These are phyloP conservation scores for Penicillium parvum DNA, from an alignment of 495 filamentous ascomycete species.

Conservation along the genomic window DNA sequence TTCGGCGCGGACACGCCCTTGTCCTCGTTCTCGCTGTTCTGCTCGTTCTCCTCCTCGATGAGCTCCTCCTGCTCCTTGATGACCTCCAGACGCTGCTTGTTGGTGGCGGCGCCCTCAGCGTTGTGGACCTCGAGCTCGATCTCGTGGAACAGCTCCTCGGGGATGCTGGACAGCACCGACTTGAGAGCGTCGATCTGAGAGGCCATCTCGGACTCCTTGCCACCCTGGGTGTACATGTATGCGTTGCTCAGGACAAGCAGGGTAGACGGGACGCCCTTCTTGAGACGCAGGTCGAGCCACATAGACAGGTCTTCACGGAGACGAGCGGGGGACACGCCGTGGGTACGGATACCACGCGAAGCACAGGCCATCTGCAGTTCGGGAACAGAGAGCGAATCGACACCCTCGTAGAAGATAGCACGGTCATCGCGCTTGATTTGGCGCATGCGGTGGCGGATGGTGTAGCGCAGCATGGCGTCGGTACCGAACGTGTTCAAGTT, in stretches of 20 bases:
- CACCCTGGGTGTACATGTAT: conserved; percentile 82
- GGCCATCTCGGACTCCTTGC: conserved; percentile 82
- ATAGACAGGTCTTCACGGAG: conserved; percentile 88
- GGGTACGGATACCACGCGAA: conserved; percentile 85
- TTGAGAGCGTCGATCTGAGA: conserved; percentile 92
- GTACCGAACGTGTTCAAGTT: conserved; percentile 96
- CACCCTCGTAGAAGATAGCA: conserved; percentile 91
- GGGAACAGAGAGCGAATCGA: conserved; percentile 85
- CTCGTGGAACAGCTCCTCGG: conserved; percentile 98
- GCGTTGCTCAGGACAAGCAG: conserved; percentile 94
- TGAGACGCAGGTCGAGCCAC: conserved; percentile 92
- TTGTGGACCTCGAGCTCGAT: conserved; percentile 98
- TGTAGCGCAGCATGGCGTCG: conserved; percentile 95
- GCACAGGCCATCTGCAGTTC: conserved; percentile 91
- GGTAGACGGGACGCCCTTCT: conserved; percentile 89
- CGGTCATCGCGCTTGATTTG: conserved; percentile 98
- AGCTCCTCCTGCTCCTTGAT: conserved; percentile 98
- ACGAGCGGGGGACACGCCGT: conserved; percentile 80
- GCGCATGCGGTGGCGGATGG: conserved; percentile 94
- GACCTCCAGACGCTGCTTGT: conserved; percentile 98
- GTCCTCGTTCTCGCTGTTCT: conserved; percentile 70
- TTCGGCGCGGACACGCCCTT: conserved; percentile 52
- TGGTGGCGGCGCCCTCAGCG: conserved; percentile 94
- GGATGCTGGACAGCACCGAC: conserved; percentile 86
- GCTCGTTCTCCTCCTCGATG: conserved; percentile 94